Conservation (phyloP, 352 stramenopile genomes). For the Pythium brassicae region DNA sequence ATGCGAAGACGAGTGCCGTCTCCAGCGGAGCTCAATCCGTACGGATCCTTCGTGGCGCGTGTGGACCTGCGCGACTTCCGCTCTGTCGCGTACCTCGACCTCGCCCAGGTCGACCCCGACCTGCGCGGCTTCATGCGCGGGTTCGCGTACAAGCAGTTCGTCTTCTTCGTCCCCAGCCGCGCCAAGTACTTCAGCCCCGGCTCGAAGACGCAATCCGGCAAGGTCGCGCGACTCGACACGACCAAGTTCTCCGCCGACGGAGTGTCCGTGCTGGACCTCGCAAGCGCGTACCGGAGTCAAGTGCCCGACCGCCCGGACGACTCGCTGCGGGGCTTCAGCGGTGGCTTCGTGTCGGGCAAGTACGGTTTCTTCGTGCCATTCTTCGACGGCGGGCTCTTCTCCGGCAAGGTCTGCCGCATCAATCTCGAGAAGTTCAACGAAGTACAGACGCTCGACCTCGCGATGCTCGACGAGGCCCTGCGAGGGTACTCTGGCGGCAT, state of each 20-base stretch:
- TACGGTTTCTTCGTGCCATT: slow-evolving; percentile 80
- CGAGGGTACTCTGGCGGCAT: slow-evolving; percentile 50
- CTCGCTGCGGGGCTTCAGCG: slow-evolving; percentile 62
- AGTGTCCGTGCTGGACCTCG: slow-evolving; percentile 54
- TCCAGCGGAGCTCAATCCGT: slow-evolving; percentile 39
- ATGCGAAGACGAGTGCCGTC: slow-evolving; percentile 41
- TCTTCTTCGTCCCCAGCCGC: slow-evolving; percentile 61
- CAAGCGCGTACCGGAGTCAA: slow-evolving; percentile 49
- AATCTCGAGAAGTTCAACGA: slow-evolving; percentile 78
- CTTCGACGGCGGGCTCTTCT: slow-evolving; percentile 63
- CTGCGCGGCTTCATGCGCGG: slow-evolving; percentile 64
- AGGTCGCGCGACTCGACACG: slow-evolving; percentile 69
- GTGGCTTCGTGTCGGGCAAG: slow-evolving; percentile 65
- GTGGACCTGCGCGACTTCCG: slow-evolving; percentile 64
- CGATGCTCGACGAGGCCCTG: slow-evolving; percentile 35
- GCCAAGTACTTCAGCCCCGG: slow-evolving; percentile 21
- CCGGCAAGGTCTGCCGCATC: slow-evolving; percentile 70
- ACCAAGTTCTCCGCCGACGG: slow-evolving; percentile 47
- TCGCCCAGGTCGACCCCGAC: slow-evolving; percentile 38
- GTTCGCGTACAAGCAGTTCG: slow-evolving; percentile 73
- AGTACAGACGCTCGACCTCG: slow-evolving; percentile 70
- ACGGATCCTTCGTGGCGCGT: slow-evolving; percentile 54
- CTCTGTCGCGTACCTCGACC: slow-evolving; percentile 43
- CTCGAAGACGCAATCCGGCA: slow-evolving; percentile 40
- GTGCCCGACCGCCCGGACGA: slow-evolving; percentile 58